phyloP scores from a whole-genome alignment of 768 basidiomycete species.

The Tylopilus intermedius region DNA sequence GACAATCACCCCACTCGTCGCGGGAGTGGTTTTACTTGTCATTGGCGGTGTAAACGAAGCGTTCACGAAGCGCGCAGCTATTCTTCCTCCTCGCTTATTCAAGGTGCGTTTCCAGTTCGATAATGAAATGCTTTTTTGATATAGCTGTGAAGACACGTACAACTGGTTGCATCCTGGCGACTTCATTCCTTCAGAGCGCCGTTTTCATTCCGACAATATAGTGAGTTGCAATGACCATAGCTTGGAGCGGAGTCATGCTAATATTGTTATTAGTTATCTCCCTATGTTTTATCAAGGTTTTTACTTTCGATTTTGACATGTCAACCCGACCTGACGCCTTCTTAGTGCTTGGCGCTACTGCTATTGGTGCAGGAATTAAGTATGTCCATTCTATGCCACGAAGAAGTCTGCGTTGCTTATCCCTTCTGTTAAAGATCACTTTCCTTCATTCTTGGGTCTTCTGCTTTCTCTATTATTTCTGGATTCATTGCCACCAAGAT shows the following conservation, averaged over 20 bases:
- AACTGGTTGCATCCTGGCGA: constrained; percentile 54
- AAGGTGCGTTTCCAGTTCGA: constrained; percentile 37
- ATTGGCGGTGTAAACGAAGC: constrained; percentile 51
- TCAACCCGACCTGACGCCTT: background rate
- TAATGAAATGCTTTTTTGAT: background rate
- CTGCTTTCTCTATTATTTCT: constrained; percentile 47
- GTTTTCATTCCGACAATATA: constrained; percentile 48
- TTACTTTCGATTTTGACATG: background rate
- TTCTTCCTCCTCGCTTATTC: constrained; percentile 72
- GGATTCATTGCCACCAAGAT: constrained; percentile 57
- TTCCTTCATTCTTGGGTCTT: constrained; percentile 58
- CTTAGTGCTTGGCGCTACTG: constrained; percentile 61
- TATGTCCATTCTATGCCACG: constrained; percentile 39
- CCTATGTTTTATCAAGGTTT: constrained; percentile 65
- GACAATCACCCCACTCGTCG: constrained; percentile 53
- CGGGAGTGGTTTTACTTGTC: constrained; percentile 51
- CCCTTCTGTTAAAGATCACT: constrained; percentile 48
- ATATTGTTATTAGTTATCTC: constrained; percentile 42
- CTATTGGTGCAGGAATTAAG: constrained; percentile 65
- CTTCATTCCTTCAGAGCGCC: constrained; percentile 56
- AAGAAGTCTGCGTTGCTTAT: background rate
- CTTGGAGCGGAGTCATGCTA: background rate
- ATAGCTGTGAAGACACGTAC: constrained; percentile 54
- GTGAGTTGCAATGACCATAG: constrained; percentile 7
- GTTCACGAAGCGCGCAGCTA: constrained; percentile 59